Base-by-base conservation (phyloP, 192 early-diverging fungal genomes). In the Backusella morwellensis region DNA sequence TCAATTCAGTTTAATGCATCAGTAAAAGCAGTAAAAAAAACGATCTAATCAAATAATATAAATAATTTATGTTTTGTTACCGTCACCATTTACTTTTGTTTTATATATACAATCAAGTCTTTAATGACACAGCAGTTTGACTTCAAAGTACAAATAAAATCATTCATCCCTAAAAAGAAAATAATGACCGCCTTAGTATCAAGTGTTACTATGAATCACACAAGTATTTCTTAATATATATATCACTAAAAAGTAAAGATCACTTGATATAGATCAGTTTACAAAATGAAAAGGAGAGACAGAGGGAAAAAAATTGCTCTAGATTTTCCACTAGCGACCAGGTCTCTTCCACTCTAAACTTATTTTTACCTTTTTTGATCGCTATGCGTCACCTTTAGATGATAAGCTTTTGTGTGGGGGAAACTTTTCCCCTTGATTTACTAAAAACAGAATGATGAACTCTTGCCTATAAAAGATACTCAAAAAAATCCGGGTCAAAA, bases 311-410 rank as follows among this genome's bases (percentile, higher is more conserved):
- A 29, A 0, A 63, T 29, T 29, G 56, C 56, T 63, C 56, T 63
- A 63, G 56, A 63, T 63, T 63, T 63, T 63, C 56, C 56, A 63
- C 4, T 29, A 32, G 12, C 23, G 56, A 12, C 21, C 11, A 63
- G 26, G 21, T 29, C 21, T 63, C 11, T 63, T 40, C 8, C 26
- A 29, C 8, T 1, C 23, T 63, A 63, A 63, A 63, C 23, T 63
- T 63, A 63, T 63, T 63, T 63, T 63, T 63, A 63, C 56, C 56
- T 63, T 63, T 56, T 63, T 63, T 14, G 23, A 63, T 63, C 2
- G 26, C 56, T 63, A 5, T 0, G 26, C 56, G 56, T 63, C 12
- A 63, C 56, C 56, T 29, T 29, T 63, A 26, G 2, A 63, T 29
- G 11, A 63, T 23, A 29, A 29, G 7, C 21, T 29, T 32, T 32